phyloP scores from a whole-genome alignment of 495 filamentous ascomycete species.

The Astrothelium macrocarpum region DNA sequence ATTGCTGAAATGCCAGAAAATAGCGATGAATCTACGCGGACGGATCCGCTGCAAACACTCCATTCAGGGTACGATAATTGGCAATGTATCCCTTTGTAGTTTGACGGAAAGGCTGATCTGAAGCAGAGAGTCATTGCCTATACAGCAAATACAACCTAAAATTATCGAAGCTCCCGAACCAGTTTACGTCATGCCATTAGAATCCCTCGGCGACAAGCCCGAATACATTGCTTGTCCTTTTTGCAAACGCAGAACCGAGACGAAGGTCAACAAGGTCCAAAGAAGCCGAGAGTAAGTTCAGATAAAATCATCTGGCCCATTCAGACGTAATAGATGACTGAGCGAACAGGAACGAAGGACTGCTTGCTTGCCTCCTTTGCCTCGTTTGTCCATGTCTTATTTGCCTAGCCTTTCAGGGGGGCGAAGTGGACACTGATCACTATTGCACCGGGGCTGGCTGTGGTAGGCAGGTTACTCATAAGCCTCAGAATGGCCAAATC shows the following conservation, averaged over 20 bases:
- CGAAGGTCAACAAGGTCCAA: not conserved
- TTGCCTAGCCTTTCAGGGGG: not conserved
- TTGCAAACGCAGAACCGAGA: not conserved
- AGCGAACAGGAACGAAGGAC: not conserved
- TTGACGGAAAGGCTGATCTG: not conserved
- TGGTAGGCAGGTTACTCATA: not conserved
- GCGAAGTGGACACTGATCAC: not conserved
- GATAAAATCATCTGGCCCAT: not conserved
- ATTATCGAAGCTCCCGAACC: not conserved
- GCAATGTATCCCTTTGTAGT: not conserved
- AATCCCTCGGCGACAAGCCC: not conserved
- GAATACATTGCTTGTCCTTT: not conserved
- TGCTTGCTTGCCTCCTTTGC: not conserved
- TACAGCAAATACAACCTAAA: not conserved
- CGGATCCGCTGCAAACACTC: not conserved
- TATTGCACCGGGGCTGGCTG: not conserved
- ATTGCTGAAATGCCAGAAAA: not conserved
- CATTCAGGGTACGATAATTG: not conserved
- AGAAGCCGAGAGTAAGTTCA: not conserved
- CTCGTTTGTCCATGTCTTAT: conserved; percentile 1
- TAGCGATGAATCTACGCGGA: not conserved
- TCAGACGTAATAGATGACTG: not conserved
- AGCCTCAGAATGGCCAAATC: not conserved
- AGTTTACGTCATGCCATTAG: not conserved
- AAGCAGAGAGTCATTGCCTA: not conserved